Conservation (phyloP, 352 stramenopile species). For the Globisporangium paddicum region DNA sequence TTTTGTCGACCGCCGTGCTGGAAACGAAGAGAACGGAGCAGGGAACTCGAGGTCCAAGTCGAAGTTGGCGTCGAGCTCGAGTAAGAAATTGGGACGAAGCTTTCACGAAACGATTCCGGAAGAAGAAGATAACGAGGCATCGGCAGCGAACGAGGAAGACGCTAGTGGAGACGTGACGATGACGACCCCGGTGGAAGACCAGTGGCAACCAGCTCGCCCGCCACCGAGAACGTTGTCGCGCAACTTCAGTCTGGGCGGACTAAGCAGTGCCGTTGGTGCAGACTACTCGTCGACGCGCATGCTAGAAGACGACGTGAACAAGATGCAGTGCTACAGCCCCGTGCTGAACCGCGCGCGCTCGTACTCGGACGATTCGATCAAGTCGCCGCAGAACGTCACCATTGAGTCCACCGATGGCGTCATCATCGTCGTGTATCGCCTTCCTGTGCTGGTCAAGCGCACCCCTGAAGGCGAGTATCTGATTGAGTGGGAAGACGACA, state of each 20-base stretch:
- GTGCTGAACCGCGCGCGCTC: conserved; percentile 35
- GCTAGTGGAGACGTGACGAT: conserved; percentile 7
- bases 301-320: conserved; percentile 9
- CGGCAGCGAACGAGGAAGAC: conserved; percentile 6
- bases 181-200: neutral
- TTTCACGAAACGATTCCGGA: conserved; percentile 55
- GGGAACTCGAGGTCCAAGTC: conserved; percentile 16
- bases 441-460: conserved; percentile 91
- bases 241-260: conserved; percentile 9
- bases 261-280: neutral
- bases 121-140: conserved; percentile 30
- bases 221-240: conserved; percentile 5
- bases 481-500: conserved; percentile 88
- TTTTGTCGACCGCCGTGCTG: conserved; percentile 72
- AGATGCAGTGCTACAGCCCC: conserved; percentile 27
- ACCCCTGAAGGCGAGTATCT: conserved; percentile 62
- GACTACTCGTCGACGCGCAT: conserved; percentile 11
- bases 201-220: conserved; percentile 4
- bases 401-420: conserved; percentile 94
- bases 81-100: conserved; percentile 16
- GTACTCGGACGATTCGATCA: conserved; percentile 56
- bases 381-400: conserved; percentile 71
- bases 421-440: conserved; percentile 95
- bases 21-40: conserved; percentile 29
- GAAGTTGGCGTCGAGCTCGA: conserved; percentile 15